Conservation (phyloP, 1,139 yeast species). For the Lipomyces yarrowii region DNA sequence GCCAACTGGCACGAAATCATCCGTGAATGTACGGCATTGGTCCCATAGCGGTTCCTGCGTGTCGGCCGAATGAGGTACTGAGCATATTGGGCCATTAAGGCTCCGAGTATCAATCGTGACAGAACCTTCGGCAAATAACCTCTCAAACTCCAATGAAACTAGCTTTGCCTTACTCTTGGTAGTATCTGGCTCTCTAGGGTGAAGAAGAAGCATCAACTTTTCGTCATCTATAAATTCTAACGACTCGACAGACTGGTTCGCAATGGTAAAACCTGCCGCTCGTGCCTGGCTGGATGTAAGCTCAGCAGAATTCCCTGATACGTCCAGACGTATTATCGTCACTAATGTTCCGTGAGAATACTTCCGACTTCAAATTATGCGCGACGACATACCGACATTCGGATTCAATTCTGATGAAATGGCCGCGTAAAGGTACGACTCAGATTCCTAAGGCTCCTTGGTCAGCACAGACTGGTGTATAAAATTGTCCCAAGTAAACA, state of each 20-base stretch:
- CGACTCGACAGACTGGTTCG: neutral
- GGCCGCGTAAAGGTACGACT: constrained; percentile 4
- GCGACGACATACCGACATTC: neutral
- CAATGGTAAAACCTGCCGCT: neutral
- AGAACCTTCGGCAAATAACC: neutral
- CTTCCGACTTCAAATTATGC: neutral
- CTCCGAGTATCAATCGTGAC: neutral
- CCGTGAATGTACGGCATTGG: constrained; percentile 14
- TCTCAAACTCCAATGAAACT: neutral
- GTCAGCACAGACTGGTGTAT: constrained; percentile 2
- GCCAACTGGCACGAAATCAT: constrained; percentile 28
- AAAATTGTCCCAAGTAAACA: neutral
- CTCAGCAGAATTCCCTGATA: constrained; percentile 1
- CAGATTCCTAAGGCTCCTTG: neutral
- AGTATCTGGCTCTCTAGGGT: neutral
- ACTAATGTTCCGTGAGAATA: neutral
- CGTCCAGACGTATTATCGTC: neutral
- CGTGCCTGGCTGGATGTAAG: neutral
- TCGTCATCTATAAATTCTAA: constrained; percentile 12
- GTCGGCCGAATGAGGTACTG: neutral
- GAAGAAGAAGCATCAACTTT: constrained; percentile 10
- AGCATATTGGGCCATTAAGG: neutral
- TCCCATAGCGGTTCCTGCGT: constrained; percentile 8
- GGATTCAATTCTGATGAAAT: neutral
- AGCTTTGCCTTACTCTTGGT: neutral